Conservation (phyloP, 2,329 filamentous ascomycete genomes). For the Byssochlamys sp. region DNA sequence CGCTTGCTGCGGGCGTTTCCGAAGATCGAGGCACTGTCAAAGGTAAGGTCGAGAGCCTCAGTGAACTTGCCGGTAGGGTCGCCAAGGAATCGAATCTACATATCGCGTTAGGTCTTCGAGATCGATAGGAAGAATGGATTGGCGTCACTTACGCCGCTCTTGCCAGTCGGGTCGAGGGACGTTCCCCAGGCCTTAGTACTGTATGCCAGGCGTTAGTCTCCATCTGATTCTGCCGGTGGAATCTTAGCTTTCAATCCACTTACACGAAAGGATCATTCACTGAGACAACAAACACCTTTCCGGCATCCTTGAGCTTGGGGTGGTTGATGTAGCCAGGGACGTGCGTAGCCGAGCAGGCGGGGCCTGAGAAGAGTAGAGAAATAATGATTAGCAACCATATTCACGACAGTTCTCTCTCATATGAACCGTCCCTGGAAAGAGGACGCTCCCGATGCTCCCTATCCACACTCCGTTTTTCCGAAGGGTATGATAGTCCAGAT, state of each 20-base stretch:
- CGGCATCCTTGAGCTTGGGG: constrained; percentile 65
- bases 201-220: constrained; percentile 3
- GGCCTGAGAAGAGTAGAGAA: constrained; percentile 31
- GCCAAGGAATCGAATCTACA: constrained; percentile 75
- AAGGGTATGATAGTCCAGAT: background rate
- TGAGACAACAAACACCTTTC: constrained; percentile 77
- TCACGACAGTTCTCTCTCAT: constrained; percentile 37
- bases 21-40: constrained; percentile 70
- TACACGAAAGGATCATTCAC: constrained; percentile 95
- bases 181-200: constrained; percentile 87
- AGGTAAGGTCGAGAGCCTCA: constrained; percentile 70
- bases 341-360: constrained; percentile 59
- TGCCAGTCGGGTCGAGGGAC: constrained; percentile 62
- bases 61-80: constrained; percentile 74
- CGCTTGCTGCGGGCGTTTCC: constrained; percentile 76
- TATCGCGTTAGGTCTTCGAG: background rate
- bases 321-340: constrained; percentile 80
- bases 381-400: background rate
- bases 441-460: constrained; percentile 1
- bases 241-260: constrained; percentile 27
- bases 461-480: background rate
- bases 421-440: constrained; percentile 19
- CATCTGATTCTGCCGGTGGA: background rate
- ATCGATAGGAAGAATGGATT: background rate
- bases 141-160: constrained; percentile 59